Conservation (phyloP, 176 grass and related monocot genomes). For the Elaeis guineensis region DNA sequence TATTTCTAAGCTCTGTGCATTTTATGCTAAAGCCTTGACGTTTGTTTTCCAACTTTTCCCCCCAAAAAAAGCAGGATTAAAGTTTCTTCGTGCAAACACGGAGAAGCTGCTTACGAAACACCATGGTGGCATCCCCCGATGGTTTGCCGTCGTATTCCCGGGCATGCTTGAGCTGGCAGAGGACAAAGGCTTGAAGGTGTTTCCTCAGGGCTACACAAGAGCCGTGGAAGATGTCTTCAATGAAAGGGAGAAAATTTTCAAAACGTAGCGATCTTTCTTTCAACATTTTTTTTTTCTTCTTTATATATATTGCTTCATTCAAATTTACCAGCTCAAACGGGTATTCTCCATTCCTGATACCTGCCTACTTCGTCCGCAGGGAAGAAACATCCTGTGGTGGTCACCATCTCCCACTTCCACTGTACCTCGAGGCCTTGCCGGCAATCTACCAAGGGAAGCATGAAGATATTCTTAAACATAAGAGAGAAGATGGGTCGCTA, state of each 20-base stretch:
- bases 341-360: too few species aligned
- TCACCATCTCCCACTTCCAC: too few species aligned
- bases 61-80: background rate
- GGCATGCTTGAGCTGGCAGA: slow-evolving; percentile 9
- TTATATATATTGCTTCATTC: too few species aligned
- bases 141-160: background rate
- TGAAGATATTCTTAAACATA: background rate
- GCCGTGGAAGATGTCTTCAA: background rate
- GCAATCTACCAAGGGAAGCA: background rate
- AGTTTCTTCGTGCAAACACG: background rate
- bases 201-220: background rate
- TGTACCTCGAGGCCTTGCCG: background rate
- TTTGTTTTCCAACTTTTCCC: background rate
- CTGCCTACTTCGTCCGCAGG: too few species aligned
- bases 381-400: too few species aligned
- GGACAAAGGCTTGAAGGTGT: background rate
- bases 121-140: slow-evolving; percentile 2
- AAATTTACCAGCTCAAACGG: too few species aligned
- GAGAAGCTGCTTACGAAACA: background rate
- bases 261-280: background rate
- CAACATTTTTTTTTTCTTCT: too few species aligned
- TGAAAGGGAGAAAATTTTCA: background rate
- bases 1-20: too few species aligned
- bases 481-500: slow-evolving; percentile 3
- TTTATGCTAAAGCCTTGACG: background rate